These are phyloP conservation scores for Arxiozyma slooffiae DNA, from an alignment of 1,139 yeast species.

Conservation along the genomic window DNA sequence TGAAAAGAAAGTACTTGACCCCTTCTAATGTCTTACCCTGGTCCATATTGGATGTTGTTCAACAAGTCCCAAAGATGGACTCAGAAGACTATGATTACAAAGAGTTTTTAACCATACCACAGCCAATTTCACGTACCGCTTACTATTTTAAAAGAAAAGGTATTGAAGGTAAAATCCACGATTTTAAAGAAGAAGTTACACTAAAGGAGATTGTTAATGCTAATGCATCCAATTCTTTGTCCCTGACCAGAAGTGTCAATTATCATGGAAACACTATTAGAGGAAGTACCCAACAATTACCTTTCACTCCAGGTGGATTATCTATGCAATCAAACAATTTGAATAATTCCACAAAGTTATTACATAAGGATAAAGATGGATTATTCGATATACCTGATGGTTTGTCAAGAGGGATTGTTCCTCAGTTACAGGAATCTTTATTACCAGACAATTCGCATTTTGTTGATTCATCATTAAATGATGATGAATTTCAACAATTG, in stretches of 20 bases:
- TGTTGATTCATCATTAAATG: slow-evolving; percentile 11
- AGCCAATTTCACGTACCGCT: slow-evolving; percentile 44
- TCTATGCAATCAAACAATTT: slow-evolving; percentile 30
- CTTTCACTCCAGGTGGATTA: slow-evolving; percentile 91
- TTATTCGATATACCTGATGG: slow-evolving; percentile 80
- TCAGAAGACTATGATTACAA: slow-evolving; percentile 32
- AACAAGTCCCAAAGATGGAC: slow-evolving; percentile 18
- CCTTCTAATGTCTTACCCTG: slow-evolving; percentile 25
- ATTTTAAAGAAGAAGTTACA: slow-evolving; percentile 53
- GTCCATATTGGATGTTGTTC: slow-evolving; percentile 28
- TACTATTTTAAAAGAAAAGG: slow-evolving; percentile 64
- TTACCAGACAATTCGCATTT: slow-evolving; percentile 4
- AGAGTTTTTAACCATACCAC: slow-evolving; percentile 42
- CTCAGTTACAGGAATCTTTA: slow-evolving; percentile 8
- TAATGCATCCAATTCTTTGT: slow-evolving; percentile 57
- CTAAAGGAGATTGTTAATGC: slow-evolving; percentile 43
- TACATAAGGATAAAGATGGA: slow-evolving; percentile 67
- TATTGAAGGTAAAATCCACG: slow-evolving; percentile 55
- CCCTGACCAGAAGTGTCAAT: slow-evolving; percentile 59
- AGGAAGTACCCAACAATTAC: slow-evolving; percentile 70
- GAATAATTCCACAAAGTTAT: slow-evolving; percentile 24
- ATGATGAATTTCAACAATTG: slow-evolving; percentile 18
- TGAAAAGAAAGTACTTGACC: slow-evolving; percentile 16
- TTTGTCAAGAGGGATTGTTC: slow-evolving; percentile 57
- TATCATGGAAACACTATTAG: slow-evolving; percentile 51